A percentile compares a stretch with the other conserved stretches of the same genome.
Conservation (phyloP, 2,329 filamentous ascomycete species). For the Metarhizium humberi region DNA sequence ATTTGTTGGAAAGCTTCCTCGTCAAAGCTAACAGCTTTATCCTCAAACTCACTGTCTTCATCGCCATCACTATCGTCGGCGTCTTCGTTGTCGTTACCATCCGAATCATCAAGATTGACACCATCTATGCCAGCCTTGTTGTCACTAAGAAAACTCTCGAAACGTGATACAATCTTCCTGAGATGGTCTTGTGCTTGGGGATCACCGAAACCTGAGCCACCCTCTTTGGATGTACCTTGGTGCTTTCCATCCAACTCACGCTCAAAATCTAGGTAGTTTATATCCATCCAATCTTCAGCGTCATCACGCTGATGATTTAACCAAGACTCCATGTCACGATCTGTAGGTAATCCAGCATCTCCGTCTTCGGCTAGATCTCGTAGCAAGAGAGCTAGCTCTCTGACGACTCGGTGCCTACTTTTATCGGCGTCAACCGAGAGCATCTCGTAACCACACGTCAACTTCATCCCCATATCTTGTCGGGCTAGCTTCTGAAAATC, state of each 20-base stretch:
- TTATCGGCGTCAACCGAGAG: constrained; percentile 59
- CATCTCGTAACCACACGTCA: constrained; percentile 87
- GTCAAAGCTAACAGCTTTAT: constrained; percentile 70
- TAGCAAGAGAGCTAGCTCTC: constrained; percentile 68
- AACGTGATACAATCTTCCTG: constrained; percentile 85
- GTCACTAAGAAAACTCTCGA: constrained; percentile 85
- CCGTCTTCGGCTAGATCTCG: constrained; percentile 69
- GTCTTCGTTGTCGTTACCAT: constrained; percentile 48
- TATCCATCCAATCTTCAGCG: constrained; percentile 84
- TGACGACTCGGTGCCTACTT: constrained; percentile 56
- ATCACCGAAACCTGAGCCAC: constrained; percentile 50
- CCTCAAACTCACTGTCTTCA: constrained; percentile 54
- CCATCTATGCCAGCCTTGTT: constrained; percentile 74
- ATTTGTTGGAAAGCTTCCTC: constrained; percentile 77
- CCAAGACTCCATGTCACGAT: constrained; percentile 69
- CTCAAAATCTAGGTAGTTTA: constrained; percentile 84
- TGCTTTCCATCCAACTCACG: constrained; percentile 55
- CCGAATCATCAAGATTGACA: constrained; percentile 63
- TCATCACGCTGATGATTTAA: constrained; percentile 54
- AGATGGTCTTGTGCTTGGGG: constrained; percentile 63
- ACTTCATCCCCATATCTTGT: constrained; percentile 68
- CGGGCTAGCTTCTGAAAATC: constrained; percentile 27
- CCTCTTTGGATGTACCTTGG: constrained; percentile 26
- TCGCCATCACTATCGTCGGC: constrained; percentile 32
- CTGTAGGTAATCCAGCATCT: constrained; percentile 53